A percentile compares a stretch with the other conserved stretches of the same genome.
These are phyloP conservation scores for Aspergillus sp. DNA, from an alignment of 2,329 filamentous ascomycete genomes.

Conservation along the genomic window DNA sequence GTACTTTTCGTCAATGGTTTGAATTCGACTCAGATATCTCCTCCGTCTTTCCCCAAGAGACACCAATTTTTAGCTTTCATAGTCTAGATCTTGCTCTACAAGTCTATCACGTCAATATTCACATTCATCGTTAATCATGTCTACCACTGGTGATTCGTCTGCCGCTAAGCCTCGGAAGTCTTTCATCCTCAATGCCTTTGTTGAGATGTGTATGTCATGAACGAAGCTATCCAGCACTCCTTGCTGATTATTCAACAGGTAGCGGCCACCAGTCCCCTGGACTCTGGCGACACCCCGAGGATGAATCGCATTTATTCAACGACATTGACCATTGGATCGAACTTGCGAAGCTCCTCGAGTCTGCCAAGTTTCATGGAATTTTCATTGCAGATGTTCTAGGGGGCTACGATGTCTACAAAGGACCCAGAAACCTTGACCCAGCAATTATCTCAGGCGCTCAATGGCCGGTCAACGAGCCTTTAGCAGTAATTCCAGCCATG, in stretches of 20 bases:
- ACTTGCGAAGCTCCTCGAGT: conserved; percentile 56
- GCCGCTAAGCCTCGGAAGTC: conserved; percentile 37
- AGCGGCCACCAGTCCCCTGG: conserved; percentile 53
- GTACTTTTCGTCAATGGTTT: too few relatives aligned
- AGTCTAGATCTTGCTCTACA: too few relatives aligned
- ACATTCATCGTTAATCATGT: conserved; percentile 5
- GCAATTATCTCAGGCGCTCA: conserved; percentile 61
- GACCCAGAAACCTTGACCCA: conserved; percentile 55
- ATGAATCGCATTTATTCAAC: conserved; percentile 59
- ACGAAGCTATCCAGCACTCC: accelerated
- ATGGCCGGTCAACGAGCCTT: conserved; percentile 67
- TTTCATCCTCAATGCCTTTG: conserved; percentile 49
- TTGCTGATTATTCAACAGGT: conserved; percentile 21
- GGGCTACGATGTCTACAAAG: conserved; percentile 66
- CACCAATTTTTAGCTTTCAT: too few relatives aligned
- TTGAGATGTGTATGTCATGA: conserved; percentile 40
- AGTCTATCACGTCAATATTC: background rate
- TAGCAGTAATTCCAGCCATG: conserved; percentile 62
- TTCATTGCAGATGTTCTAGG: conserved; percentile 65
- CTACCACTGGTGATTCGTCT: conserved; percentile 2
- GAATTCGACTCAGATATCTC: too few relatives aligned
- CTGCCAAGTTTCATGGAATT: conserved; percentile 61
- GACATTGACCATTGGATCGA: conserved; percentile 58
- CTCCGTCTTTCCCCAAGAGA: too few relatives aligned
- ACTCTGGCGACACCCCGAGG: conserved; percentile 61